phyloP scores from a whole-genome alignment of 345 rosid species.

The Melastoma malabathricum region DNA sequence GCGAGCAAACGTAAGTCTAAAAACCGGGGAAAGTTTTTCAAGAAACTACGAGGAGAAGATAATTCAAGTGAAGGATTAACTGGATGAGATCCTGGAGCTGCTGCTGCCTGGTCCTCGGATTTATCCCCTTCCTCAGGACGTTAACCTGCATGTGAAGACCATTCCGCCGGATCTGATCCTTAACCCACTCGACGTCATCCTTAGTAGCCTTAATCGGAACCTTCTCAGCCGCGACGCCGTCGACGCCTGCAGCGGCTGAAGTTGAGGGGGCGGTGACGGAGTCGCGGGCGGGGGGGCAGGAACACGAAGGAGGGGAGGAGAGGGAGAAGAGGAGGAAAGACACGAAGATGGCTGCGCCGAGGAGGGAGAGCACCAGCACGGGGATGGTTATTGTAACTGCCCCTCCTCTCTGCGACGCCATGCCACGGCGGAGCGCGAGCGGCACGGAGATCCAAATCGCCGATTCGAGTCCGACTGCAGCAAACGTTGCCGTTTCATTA shows the following conservation, averaged over 20 bases:
- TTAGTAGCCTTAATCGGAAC: slow-evolving; percentile 34
- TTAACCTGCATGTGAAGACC: slow-evolving; percentile 90
- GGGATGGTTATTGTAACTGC: slow-evolving; percentile 44
- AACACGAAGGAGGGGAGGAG: slow-evolving; percentile 43
- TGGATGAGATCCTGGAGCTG: slow-evolving; percentile 71
- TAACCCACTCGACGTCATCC: slow-evolving; percentile 76
- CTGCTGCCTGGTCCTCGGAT: slow-evolving; percentile 87
- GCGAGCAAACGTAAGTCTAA: no score
- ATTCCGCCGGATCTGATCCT: slow-evolving; percentile 65
- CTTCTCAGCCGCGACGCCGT: slow-evolving; percentile 1
- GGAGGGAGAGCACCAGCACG: slow-evolving; percentile 54
- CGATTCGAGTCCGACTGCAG: no score
- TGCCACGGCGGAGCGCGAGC: background rate
- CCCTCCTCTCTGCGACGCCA: slow-evolving; percentile 46
- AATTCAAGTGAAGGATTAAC: no score
- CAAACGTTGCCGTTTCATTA: no score
- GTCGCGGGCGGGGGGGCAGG: slow-evolving; percentile 17
- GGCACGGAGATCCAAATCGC: no score
- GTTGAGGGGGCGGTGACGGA: slow-evolving; percentile 1
- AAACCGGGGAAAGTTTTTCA: no score
- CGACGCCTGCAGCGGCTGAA: background rate
- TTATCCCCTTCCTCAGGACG: slow-evolving; percentile 86
- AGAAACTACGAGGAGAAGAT: no score
- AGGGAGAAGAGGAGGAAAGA: slow-evolving; percentile 71
- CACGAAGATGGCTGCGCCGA: slow-evolving; percentile 44